A percentile compares a stretch with the other conserved stretches of the same genome.
These are phyloP conservation scores for Epichloe gansuensis DNA, from an alignment of 2,329 filamentous ascomycete species.

Conservation along the genomic window DNA sequence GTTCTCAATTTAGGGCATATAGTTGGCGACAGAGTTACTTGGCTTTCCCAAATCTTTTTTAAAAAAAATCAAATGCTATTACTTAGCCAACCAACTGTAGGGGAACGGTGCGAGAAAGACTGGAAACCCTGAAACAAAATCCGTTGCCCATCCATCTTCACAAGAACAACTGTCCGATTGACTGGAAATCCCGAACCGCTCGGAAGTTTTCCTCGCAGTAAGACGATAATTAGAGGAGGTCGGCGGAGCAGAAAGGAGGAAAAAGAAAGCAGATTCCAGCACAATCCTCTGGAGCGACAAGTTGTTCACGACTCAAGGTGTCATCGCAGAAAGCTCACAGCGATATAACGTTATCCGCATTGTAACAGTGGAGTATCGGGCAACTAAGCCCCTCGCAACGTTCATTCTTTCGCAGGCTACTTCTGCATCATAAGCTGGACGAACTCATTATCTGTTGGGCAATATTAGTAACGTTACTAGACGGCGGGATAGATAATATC, in stretches of 20 bases:
- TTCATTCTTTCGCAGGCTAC: slow-evolving; percentile 32
- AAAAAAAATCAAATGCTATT: neutral
- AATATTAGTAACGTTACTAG: slow-evolving; percentile 9
- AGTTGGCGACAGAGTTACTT: neutral
- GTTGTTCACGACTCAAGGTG: slow-evolving; percentile 1
- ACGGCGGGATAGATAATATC: slow-evolving; percentile 16
- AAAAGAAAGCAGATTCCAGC: slow-evolving; percentile 13
- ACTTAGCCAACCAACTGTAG: neutral
- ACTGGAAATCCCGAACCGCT: slow-evolving; percentile 18
- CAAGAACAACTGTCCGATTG: slow-evolving; percentile 8
- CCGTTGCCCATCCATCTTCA: slow-evolving; percentile 1
- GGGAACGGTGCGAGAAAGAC: neutral
- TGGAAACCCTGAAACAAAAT: neutral
- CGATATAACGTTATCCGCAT: neutral
- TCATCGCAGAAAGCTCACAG: neutral
- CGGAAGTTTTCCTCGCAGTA: slow-evolving; percentile 13
- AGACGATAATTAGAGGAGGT: neutral
- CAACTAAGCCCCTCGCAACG: neutral
- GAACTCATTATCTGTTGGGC: slow-evolving; percentile 66
- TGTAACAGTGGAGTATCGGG: neutral
- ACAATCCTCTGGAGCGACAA: slow-evolving; percentile 2
- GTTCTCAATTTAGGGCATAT: neutral
- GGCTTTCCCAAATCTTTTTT: neutral
- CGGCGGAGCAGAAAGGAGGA: slow-evolving; percentile 5
- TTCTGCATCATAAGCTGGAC: slow-evolving; percentile 96